Conservation (phyloP, 768 basidiomycete species). For the Xerocomellus amylosporus region DNA sequence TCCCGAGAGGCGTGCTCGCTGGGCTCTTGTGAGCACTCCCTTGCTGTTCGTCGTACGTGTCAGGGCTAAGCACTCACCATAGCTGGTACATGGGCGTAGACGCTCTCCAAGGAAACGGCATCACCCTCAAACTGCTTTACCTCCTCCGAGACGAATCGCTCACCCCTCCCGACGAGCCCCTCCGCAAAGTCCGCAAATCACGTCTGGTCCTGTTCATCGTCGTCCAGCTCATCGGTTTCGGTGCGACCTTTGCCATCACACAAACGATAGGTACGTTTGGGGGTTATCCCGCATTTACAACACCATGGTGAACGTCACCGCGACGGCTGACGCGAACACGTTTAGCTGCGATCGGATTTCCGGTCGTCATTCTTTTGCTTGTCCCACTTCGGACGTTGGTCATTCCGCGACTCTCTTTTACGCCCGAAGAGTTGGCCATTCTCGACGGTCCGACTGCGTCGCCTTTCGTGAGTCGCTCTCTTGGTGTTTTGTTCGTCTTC, state of each 20-base stretch:
- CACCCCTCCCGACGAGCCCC: slow-evolving; percentile 64
- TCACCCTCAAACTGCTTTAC: slow-evolving; percentile 77
- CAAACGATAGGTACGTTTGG: slow-evolving; percentile 72
- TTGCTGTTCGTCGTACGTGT: slow-evolving; percentile 9
- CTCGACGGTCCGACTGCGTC: slow-evolving; percentile 92
- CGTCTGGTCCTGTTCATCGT: slow-evolving; percentile 68
- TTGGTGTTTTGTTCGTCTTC: background rate
- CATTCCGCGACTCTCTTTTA: slow-evolving; percentile 77
- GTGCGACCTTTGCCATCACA: slow-evolving; percentile 84
- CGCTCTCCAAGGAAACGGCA: slow-evolving; percentile 76
- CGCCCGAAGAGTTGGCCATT: slow-evolving; percentile 70
- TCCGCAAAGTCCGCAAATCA: slow-evolving; percentile 69
- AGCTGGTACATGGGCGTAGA: slow-evolving; percentile 94
- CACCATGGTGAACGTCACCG: too few relatives aligned
- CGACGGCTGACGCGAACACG: background rate
- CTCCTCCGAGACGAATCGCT: slow-evolving; percentile 69
- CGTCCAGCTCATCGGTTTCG: slow-evolving; percentile 81
- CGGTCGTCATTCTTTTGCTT: slow-evolving; percentile 80
- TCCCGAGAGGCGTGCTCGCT: slow-evolving; percentile 80
- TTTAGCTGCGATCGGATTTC: slow-evolving; percentile 85
- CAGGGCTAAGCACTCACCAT: background rate
- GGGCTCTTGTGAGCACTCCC: slow-evolving; percentile 66
- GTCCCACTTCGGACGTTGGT: slow-evolving; percentile 70
- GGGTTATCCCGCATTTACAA: background rate
- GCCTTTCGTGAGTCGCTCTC: slow-evolving; percentile 64